Evolutionary conservation across 1,284 basidiomycete genomes (phyloP).

Genomic region (Wallemia hederae): DNA sequence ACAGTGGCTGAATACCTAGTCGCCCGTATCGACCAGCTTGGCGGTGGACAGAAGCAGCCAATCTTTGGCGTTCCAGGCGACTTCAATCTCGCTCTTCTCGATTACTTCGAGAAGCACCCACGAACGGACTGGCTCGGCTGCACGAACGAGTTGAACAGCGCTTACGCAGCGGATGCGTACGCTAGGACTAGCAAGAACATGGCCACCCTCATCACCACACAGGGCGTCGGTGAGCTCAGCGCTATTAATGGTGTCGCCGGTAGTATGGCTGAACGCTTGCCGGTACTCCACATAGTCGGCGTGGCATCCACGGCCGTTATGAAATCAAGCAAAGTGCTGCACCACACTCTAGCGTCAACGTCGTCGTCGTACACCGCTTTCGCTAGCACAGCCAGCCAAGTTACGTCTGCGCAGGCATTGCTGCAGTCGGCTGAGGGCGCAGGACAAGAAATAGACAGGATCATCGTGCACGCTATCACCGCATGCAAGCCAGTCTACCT

Average conservation of each 20-base stretch:
- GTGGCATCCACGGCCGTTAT: constrained; percentile 26
- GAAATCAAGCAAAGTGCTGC: not conserved
- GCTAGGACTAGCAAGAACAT: constrained; percentile 50
- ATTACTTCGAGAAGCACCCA: constrained; percentile 4
- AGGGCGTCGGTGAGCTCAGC: constrained; percentile 67
- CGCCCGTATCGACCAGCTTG: constrained; percentile 12
- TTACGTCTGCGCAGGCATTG: constrained; percentile 38
- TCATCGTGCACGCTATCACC: constrained; percentile 42
- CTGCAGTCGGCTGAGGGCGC: constrained; percentile 28
- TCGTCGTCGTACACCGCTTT: constrained; percentile 36
- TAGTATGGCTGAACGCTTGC: constrained; percentile 44
- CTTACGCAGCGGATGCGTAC: constrained; percentile 86
- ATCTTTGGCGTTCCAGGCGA: constrained; percentile 79
- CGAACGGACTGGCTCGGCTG: constrained; percentile 67
- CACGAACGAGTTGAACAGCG: constrained; percentile 16
- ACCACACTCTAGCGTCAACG: not conserved
- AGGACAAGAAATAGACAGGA: constrained; percentile 44
- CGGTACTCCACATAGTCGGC: constrained; percentile 72
- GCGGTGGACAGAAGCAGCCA: constrained; percentile 17
- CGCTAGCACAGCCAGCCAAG: constrained; percentile 38
- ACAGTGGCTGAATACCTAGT: constrained; percentile 11
- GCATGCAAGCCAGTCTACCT: constrained; percentile 33
- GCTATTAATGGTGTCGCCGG: constrained; percentile 54
- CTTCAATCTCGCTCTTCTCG: constrained; percentile 41
- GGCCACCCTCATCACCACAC: constrained; percentile 52